Conservation (phyloP, 805 yeast species). For the Yarrowia sp. region DNA sequence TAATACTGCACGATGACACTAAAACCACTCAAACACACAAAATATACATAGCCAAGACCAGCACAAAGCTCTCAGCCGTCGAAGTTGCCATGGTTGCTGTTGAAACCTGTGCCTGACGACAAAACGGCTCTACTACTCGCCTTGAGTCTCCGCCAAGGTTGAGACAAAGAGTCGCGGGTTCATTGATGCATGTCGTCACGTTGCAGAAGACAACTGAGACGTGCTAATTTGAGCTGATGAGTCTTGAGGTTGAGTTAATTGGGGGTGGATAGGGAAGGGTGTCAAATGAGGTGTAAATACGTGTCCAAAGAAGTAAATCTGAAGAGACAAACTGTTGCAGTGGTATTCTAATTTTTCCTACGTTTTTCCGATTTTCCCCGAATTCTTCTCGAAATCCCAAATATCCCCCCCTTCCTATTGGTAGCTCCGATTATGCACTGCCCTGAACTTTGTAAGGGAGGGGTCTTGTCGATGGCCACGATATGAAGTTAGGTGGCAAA, state of each 20-base stretch:
- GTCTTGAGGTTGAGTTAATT: not conserved
- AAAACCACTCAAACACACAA: too few relatives aligned
- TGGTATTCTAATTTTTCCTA: too few relatives aligned
- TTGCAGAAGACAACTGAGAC: constrained; percentile 1
- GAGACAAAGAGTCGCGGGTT: not conserved
- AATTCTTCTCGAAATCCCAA: too few relatives aligned
- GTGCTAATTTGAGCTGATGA: constrained; percentile 17
- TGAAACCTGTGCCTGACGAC: too few relatives aligned
- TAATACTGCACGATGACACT: too few relatives aligned
- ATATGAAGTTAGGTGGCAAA: not conserved
- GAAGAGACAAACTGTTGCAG: too few relatives aligned
- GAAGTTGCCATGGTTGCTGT: too few relatives aligned
- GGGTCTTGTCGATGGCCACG: not conserved
- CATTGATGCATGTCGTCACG: constrained; percentile 11
- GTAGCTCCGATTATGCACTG: constrained; percentile 35
- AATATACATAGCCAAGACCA: too few relatives aligned
- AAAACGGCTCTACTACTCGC: too few relatives aligned
- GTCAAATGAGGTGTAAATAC: not conserved
- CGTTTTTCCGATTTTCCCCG: too few relatives aligned
- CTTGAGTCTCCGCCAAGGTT: not conserved
- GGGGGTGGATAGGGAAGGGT: not conserved
- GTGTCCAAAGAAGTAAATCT: too few relatives aligned
- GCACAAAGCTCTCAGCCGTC: too few relatives aligned
- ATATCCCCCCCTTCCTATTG: not conserved
- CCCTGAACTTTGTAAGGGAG: constrained; percentile 25